Evolutionary conservation across 2,329 filamentous ascomycete genomes (phyloP).

Genomic region (Fragosphaeria purpurea): DNA sequence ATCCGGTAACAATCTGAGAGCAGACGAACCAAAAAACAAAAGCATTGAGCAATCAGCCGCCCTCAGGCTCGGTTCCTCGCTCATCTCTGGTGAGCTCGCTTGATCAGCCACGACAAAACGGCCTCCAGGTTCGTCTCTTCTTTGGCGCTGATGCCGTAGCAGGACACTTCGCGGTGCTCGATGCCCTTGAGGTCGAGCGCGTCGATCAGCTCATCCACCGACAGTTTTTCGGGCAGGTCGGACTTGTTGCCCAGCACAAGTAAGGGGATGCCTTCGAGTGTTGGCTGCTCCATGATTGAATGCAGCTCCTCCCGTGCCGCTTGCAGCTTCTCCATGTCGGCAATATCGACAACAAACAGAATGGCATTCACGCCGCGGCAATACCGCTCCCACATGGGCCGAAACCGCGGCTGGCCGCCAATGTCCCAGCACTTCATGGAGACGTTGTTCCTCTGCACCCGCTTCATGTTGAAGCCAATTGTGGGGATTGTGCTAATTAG

Average conservation of each 20-base stretch:
- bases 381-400: conserved; percentile 99
- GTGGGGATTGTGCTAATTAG: conserved; percentile 79
- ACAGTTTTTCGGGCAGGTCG: conserved; percentile 80
- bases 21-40: neutral
- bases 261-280: conserved; percentile 80
- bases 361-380: conserved; percentile 96
- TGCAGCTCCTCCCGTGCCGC: conserved; percentile 89
- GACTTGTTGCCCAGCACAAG: conserved; percentile 96
- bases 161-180: conserved; percentile 87
- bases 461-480: conserved; percentile 98
- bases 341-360: conserved; percentile 96
- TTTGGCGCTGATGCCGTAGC: conserved; percentile 97
- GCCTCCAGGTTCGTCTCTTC: conserved; percentile 98
- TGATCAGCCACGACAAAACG: conserved; percentile 92
- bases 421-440: conserved; percentile 99
- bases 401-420: conserved; percentile 90
- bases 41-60: neutral
- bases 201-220: conserved; percentile 92
- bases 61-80: neutral
- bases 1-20: too few relatives aligned
- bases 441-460: conserved; percentile 94
- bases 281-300: conserved; percentile 72
- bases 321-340: conserved; percentile 69
- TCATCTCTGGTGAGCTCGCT: conserved; percentile 64
- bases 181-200: conserved; percentile 82